Percentiles rank a stretch among this genome's conserved stretches.
Evolutionary conservation across 1,284 basidiomycete genomes (phyloP).

Genomic region (Cystobasidium slooffiae): DNA sequence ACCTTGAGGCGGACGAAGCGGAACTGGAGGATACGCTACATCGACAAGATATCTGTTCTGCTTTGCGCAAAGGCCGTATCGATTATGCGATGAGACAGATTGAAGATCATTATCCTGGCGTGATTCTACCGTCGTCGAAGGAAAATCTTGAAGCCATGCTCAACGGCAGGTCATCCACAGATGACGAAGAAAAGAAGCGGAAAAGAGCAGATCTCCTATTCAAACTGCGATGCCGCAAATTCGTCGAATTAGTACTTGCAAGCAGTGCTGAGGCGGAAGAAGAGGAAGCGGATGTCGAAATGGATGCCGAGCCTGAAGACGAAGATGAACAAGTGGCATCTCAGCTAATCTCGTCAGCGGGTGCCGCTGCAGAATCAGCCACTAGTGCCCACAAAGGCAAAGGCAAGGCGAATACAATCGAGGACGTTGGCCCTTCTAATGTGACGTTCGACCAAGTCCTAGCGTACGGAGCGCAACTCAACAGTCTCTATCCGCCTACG

Average conservation of each 20-base stretch:
- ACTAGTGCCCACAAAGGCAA: background rate
- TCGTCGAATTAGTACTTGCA: conserved; percentile 73
- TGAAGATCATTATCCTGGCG: conserved; percentile 64
- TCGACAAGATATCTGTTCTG: conserved; percentile 71
- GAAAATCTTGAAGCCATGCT: background rate
- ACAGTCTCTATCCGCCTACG: conserved; percentile 47
- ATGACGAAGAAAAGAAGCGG: conserved; percentile 23
- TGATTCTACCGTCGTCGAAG: conserved; percentile 58
- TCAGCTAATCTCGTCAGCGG: background rate
- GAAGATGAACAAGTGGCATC: conserved; percentile 39
- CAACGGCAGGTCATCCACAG: background rate
- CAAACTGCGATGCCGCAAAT: conserved; percentile 76
- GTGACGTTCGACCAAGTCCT: conserved; percentile 30
- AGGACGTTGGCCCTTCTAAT: background rate
- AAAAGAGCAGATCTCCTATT: conserved; percentile 59
- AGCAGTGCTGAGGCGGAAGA: background rate
- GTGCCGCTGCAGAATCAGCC: background rate
- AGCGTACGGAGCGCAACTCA: conserved; percentile 44
- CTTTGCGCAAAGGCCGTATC: conserved; percentile 70
- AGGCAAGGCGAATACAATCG: background rate
- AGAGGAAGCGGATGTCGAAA: conserved; percentile 54
- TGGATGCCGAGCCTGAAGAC: conserved; percentile 57
- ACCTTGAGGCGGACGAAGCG: conserved; percentile 28
- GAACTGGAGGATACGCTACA: conserved; percentile 45
- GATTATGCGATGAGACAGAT: conserved; percentile 69